Percentiles rank a stretch among this genome's conserved stretches.
These are phyloP conservation scores for Trichophyton rubrum DNA, from an alignment of 2,329 filamentous ascomycete species.

Conservation along the genomic window DNA sequence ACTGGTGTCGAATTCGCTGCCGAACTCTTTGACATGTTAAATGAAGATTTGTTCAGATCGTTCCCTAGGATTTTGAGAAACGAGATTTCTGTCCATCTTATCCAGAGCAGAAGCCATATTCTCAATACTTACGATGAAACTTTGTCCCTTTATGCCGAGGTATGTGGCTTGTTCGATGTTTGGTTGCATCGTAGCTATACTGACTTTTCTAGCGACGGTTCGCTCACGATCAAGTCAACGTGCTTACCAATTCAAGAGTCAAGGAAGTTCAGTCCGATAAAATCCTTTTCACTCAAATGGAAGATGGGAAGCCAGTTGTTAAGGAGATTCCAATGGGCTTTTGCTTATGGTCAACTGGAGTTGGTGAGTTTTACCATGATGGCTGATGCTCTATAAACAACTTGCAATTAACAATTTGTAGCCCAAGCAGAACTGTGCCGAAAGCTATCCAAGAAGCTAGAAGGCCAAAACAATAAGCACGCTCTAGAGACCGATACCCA, in stretches of 20 bases:
- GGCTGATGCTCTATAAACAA: background rate
- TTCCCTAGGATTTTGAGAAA: conserved; percentile 90
- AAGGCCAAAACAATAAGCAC: conserved; percentile 71
- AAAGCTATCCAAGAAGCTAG: conserved; percentile 62
- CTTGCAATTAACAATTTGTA: conserved; percentile 13
- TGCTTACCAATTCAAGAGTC: conserved; percentile 85
- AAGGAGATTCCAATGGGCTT: conserved; percentile 95
- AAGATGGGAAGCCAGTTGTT: conserved; percentile 59
- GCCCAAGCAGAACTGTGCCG: conserved; percentile 70
- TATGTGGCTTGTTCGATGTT: conserved; percentile 20
- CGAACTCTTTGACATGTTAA: conserved; percentile 88
- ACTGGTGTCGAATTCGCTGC: conserved; percentile 97
- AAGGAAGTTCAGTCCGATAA: conserved; percentile 73
- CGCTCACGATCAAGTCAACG: conserved; percentile 76
- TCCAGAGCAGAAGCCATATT: conserved; percentile 88
- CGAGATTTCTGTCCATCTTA: conserved; percentile 93
- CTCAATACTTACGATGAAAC: conserved; percentile 97
- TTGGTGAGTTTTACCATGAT: conserved; percentile 35
- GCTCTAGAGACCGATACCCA: conserved; percentile 92
- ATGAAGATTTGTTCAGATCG: conserved; percentile 73
- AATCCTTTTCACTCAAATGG: conserved; percentile 80
- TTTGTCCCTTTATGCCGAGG: conserved; percentile 80
- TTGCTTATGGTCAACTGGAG: conserved; percentile 95
- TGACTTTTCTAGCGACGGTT: conserved; percentile 50
- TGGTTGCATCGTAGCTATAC: background rate